These are phyloP conservation scores for Amanita fuliginea DNA, from an alignment of 768 basidiomycete genomes.

Conservation along the genomic window DNA sequence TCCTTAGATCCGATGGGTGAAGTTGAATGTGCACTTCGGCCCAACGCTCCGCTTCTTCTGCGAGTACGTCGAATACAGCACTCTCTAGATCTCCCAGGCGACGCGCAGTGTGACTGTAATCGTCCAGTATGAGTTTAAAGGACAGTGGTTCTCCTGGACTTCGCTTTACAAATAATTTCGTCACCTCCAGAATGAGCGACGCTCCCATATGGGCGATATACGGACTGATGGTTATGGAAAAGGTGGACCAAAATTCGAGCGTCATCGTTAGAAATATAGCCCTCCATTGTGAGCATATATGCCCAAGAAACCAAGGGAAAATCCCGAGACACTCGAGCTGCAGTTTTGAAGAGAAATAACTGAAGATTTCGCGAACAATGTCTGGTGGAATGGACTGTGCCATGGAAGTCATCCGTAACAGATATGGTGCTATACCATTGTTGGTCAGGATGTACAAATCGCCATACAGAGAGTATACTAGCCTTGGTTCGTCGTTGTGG, in stretches of 20 bases:
- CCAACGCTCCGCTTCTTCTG: not conserved
- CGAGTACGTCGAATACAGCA: not conserved
- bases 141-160: not conserved
- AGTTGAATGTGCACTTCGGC: not conserved
- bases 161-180: not conserved
- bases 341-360: not conserved
- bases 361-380: not conserved
- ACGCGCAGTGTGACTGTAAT: not conserved
- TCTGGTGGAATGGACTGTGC: not conserved
- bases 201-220: no score
- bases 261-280: not conserved
- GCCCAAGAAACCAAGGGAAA: constrained; percentile 1
- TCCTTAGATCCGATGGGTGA: not conserved
- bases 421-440: no score
- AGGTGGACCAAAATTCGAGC: not conserved
- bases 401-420: not conserved
- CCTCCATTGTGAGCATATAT: not conserved
- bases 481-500: no score
- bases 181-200: not conserved
- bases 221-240: not conserved
- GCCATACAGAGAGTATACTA: no score
- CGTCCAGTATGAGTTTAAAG: not conserved
- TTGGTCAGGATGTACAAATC: no score
- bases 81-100: not conserved
- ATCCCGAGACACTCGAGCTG: no score